Evolutionary conservation across 805 yeast genomes (phyloP).

Genomic region (Wickerhamiella australiensis): DNA sequence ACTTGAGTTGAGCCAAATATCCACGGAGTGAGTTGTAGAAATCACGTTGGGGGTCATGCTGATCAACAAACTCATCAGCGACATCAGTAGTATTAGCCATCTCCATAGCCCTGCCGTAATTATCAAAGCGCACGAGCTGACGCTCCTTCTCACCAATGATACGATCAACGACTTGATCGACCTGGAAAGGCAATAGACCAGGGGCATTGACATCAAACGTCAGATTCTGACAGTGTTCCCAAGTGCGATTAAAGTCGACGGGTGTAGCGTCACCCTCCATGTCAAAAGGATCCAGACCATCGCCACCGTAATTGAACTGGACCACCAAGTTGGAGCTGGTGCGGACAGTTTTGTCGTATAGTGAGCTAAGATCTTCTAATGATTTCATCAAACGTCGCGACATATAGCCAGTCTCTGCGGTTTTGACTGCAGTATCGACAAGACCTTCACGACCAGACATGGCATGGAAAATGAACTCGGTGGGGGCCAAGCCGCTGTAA

Average conservation of each 20-base stretch:
- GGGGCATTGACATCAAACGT: slow-evolving; percentile 46
- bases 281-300: slow-evolving; percentile 93
- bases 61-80: slow-evolving; percentile 61
- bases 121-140: slow-evolving; percentile 54
- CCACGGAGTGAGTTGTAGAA: slow-evolving; percentile 67
- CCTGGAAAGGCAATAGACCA: slow-evolving; percentile 60
- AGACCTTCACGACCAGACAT: slow-evolving; percentile 99
- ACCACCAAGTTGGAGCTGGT: slow-evolving; percentile 94
- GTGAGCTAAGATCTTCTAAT: slow-evolving; percentile 85
- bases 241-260: slow-evolving; percentile 81
- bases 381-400: slow-evolving; percentile 97
- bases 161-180: slow-evolving; percentile 41
- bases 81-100: slow-evolving; percentile 21
- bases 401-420: slow-evolving; percentile 99
- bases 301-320: slow-evolving; percentile 97
- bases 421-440: slow-evolving; percentile 98
- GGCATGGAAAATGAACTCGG: slow-evolving; percentile 95
- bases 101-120: slow-evolving; percentile 45
- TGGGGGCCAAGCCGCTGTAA: slow-evolving; percentile 86
- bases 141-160: slow-evolving; percentile 51
- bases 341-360: slow-evolving; percentile 87
- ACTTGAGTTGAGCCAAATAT: slow-evolving; percentile 48
- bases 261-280: slow-evolving; percentile 99
- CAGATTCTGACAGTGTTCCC: slow-evolving; percentile 81
- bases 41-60: slow-evolving; percentile 73